Percentiles rank a stretch among this genome's conserved stretches.
Conservation (phyloP, 2,329 filamentous ascomycete genomes). For the Thelonectria rubi region DNA sequence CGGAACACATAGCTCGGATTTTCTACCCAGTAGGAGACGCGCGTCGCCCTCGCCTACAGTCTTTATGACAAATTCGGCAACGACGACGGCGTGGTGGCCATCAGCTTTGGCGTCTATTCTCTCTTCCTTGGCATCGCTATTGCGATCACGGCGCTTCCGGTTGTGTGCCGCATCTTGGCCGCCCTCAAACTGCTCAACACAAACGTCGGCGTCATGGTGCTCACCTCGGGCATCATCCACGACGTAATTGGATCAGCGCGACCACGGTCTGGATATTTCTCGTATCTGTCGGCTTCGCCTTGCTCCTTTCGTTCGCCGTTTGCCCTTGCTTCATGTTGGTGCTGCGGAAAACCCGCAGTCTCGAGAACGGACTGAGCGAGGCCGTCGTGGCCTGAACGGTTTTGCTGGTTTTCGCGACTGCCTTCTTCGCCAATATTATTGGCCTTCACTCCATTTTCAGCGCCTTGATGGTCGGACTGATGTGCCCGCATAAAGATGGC, state of each 20-base stretch:
- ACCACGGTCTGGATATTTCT: slow-evolving; percentile 87
- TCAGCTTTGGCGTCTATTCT: slow-evolving; percentile 64
- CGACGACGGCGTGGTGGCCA: slow-evolving; percentile 51
- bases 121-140: slow-evolving; percentile 91
- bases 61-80: slow-evolving; percentile 76
- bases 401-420: slow-evolving; percentile 77
- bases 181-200: slow-evolving; percentile 87
- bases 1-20: no score
- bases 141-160: slow-evolving; percentile 90
- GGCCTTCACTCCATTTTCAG: slow-evolving; percentile 96
- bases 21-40: no score
- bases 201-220: slow-evolving; percentile 84
- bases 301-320: slow-evolving; percentile 78
- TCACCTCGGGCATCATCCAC: slow-evolving; percentile 92
- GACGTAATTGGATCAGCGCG: slow-evolving; percentile 77
- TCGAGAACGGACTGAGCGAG: slow-evolving; percentile 90
- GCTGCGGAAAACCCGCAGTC: slow-evolving; percentile 75
- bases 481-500: slow-evolving; percentile 88
- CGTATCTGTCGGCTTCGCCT: slow-evolving; percentile 74
- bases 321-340: slow-evolving; percentile 79
- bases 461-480: slow-evolving; percentile 87
- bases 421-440: slow-evolving; percentile 88
- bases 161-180: slow-evolving; percentile 91
- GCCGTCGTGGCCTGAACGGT: slow-evolving; percentile 84
- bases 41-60: slow-evolving; percentile 82